Base-by-base conservation (phyloP, 2,329 filamentous ascomycete genomes). In the Fonsecaea multimorphosa region DNA sequence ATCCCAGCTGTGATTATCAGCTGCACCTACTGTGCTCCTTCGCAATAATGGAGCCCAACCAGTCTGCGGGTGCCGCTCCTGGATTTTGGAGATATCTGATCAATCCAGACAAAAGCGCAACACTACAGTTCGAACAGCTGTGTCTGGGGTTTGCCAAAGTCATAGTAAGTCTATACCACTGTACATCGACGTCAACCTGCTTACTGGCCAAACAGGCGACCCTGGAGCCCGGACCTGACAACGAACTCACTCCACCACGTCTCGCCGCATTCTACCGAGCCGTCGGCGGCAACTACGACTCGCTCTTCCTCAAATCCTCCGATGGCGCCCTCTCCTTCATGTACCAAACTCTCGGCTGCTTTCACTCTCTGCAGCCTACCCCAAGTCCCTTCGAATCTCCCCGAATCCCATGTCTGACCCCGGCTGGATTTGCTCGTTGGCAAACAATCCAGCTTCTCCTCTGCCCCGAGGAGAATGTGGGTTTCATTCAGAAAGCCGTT, bases 381-480 rank as follows among this genome's bases (percentile, higher is more conserved):
- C 77, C 78, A 55, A 85, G 87, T 44, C 85, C 91, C 68, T 97
- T 91, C 76, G 85, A 85, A 2, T 82, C 88, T 0, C 95, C 94
- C 0, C 88, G 86, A 0, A 85, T 97, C 49, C 95, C 95, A 0
- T 91, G 93, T 14, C 81, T 99, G 63, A 96, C 94, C 38, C 83
- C 85, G 0, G 86, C 87, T 73, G 95, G 95, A 46, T 99, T 96
- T 77, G 91, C 94, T 51, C 89, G 92, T 76, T 99, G 94, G 94
- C 90, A 97, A 80, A 92, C 91, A 0, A 91, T 98, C 62, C 92
- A 98, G 79, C 85, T 97, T 24, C 82, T 98, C 38, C 85, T 98
- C 1, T 91, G 89, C 1, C 95, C 95, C 0, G 90, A 95, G 71
- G 91, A 96, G 73, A 93, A 98, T 79, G 90, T 93, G 0, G 87